phyloP scores from a whole-genome alignment of 202 grass and related monocot genomes.

The Carex arenaria region DNA sequence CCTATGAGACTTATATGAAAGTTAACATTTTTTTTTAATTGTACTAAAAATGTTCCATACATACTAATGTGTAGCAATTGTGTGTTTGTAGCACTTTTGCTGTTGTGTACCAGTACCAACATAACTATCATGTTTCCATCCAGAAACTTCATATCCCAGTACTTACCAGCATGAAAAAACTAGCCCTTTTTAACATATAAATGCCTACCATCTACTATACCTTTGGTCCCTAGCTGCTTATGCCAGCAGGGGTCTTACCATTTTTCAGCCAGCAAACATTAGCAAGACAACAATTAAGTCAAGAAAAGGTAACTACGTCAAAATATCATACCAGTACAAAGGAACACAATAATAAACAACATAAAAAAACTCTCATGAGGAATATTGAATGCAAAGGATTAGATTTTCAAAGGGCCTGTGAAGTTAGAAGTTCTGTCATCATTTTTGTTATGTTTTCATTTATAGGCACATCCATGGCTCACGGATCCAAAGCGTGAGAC shows the following conservation, averaged over 20 bases:
- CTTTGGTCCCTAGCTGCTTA: neutral
- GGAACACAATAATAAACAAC: neutral
- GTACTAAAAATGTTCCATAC: neutral
- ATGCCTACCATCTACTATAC: neutral
- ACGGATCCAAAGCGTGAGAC: conserved; percentile 60
- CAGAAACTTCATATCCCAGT: neutral
- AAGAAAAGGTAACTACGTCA: no score
- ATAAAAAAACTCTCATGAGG: neutral
- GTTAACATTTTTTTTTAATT: neutral
- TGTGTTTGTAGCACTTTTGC: neutral
- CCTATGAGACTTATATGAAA: neutral
- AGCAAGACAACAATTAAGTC: no score
- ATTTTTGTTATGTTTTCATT: neutral
- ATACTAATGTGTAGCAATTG: neutral
- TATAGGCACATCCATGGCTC: conserved; percentile 59
- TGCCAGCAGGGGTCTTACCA: neutral
- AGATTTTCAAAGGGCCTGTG: neutral
- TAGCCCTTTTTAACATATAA: neutral
- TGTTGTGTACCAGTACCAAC: neutral
- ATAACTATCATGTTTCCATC: neutral
- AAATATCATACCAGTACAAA: neutral
- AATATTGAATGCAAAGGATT: conserved; percentile 6
- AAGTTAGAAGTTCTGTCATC: neutral
- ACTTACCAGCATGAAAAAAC: neutral
- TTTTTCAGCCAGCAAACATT: no score